A percentile compares a stretch with the other conserved stretches of the same genome.
phyloP scores from a whole-genome alignment of 75 land plant species.

The Selaginella tamariscina region DNA sequence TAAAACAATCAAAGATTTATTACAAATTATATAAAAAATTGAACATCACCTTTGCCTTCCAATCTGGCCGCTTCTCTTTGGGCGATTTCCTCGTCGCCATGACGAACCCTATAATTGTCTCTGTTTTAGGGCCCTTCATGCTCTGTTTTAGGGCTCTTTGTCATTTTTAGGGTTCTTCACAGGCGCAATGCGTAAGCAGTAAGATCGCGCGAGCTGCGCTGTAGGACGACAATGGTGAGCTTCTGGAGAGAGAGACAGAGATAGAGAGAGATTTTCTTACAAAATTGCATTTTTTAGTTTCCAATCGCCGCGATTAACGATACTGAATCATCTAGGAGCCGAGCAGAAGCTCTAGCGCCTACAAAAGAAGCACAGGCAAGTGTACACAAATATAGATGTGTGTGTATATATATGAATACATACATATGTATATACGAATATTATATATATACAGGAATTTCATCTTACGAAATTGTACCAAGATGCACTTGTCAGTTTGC shows the following conservation, averaged over 20 bases:
- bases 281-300: conserved; percentile 67
- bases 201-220: too few species aligned
- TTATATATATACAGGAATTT: conserved; percentile 51
- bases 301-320: conserved; percentile 95
- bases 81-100: conserved; percentile 1
- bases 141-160: too few species aligned
- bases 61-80: neutral
- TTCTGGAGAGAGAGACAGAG: too few species aligned
- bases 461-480: conserved; percentile 78
- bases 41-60: neutral
- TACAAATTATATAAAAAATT: neutral
- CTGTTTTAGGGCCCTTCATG: neutral
- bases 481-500: conserved; percentile 64
- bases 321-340: conserved; percentile 35
- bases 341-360: conserved; percentile 83
- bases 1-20: neutral
- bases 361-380: conserved; percentile 96
- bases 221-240: too few species aligned
- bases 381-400: neutral
- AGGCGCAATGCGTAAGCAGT: too few species aligned
- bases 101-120: neutral
- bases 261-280: too few species aligned
- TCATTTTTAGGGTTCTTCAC: too few species aligned
- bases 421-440: neutral
- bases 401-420: neutral